Conservation (phyloP, 192 early-diverging fungal species). For the Phycomyces nitens region DNA sequence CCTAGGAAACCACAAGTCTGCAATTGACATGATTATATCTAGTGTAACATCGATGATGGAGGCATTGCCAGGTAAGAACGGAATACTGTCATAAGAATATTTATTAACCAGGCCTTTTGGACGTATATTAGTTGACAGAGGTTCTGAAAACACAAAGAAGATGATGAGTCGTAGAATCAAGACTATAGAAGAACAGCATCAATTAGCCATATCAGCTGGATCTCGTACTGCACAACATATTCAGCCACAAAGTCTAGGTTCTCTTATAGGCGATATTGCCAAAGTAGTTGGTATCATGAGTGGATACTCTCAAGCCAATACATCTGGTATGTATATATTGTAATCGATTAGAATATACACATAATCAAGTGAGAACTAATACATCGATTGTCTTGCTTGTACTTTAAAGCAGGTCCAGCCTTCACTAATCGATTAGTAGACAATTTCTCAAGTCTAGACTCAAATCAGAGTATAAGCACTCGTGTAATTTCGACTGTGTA, state of each 20-base stretch:
- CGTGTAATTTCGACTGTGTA: neutral
- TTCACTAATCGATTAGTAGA: too few species aligned
- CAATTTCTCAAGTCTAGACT: too few species aligned
- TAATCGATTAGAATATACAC: too few species aligned
- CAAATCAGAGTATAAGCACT: neutral
- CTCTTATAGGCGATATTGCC: neutral
- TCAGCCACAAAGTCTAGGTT: neutral
- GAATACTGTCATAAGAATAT: too few species aligned
- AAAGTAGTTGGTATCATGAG: neutral
- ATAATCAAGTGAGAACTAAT: neutral
- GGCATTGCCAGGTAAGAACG: neutral
- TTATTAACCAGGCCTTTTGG: too few species aligned
- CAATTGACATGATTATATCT: constrained; percentile 2
- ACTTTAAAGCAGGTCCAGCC: too few species aligned
- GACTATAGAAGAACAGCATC: neutral
- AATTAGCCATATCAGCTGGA: neutral
- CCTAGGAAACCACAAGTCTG: neutral
- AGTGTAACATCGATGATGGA: neutral
- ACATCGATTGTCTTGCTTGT: neutral
- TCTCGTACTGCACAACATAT: neutral
- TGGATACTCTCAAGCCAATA: neutral
- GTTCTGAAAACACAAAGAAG: neutral
- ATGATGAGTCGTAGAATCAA: neutral
- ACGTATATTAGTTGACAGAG: neutral
- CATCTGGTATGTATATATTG: constrained; percentile 3